Evolutionary conservation across 495 filamentous ascomycete genomes (phyloP), one percentile per base, ranked within the genome.

Genomic region (Penicillium argentinense): DNA sequence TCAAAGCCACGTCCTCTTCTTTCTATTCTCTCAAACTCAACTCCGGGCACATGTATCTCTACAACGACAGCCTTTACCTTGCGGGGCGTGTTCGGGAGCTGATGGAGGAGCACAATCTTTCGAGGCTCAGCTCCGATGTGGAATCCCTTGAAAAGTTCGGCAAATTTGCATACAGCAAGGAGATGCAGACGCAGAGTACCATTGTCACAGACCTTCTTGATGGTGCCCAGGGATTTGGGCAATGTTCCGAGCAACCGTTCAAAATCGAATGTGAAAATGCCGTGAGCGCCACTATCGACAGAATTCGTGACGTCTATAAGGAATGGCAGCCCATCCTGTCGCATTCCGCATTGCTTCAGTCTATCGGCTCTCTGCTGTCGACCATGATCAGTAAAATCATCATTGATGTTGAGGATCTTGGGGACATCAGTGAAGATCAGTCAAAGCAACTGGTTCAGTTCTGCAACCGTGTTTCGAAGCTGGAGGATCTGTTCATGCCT

Each of bases 11-110:
- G 2, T 86, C 90, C 4, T 82, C 89, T 3, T 81, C 83, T 8
- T 89, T 88, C 60, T 99, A 99, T 66, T 64, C 75, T 0, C 54
- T 76, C 33, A 73, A 75, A 16, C 73, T 83, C 27, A 64, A 69
- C 14, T 79, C 83, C 19, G 89, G 89, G 4, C 88, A 87, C 56
- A 93, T 96, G 88, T 89, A 86, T 52, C 76, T 96, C 32, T 99
- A 97, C 64, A 97, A 99, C 56, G 93, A 99, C 61, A 82, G 87
- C 38, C 71, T 79, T 19, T 91, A 89, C 55, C 77, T 98, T 2
- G 78, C 88, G 0, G 83, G 87, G 42, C 73, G 77, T 24, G 77
- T 97, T n/a, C 69, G 73, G n/a, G 67, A 80, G 9, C 72, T 89
- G 33, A 54, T 74, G 0, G 60, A 71, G 8, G 62, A 81, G n/a